Evolutionary conservation across 2,329 filamentous ascomycete genomes (phyloP).

Genomic region (Biscogniauxia sp.): DNA sequence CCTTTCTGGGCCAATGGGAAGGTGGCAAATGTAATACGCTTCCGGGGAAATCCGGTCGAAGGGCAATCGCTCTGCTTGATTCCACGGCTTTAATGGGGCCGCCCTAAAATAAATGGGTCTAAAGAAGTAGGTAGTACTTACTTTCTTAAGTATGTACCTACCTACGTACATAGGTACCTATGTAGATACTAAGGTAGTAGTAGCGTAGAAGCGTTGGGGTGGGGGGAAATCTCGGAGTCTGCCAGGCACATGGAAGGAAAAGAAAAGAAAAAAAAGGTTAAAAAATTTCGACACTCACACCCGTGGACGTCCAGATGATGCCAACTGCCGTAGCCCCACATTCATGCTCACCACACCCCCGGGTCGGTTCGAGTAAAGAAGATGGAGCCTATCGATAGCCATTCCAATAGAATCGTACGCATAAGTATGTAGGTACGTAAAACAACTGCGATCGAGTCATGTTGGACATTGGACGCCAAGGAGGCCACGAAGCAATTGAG

Average conservation of each 20-base stretch:
- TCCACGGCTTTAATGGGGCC: background rate
- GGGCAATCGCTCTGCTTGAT: background rate
- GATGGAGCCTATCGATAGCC: background rate
- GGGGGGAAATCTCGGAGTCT: background rate
- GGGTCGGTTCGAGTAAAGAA: background rate
- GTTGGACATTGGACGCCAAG: background rate
- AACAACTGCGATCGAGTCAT: background rate
- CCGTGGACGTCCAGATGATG: background rate
- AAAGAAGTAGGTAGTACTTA: background rate
- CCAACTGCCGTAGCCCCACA: background rate
- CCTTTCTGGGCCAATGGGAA: slow-evolving; percentile 39
- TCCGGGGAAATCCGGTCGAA: slow-evolving; percentile 26
- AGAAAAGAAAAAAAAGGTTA: background rate
- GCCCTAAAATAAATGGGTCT: background rate
- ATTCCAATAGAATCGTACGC: background rate
- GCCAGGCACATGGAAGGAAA: background rate
- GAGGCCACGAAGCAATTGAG: background rate
- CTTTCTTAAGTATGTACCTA: no score
- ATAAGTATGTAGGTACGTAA: no score
- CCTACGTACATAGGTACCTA: no score
- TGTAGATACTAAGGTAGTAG: no score
- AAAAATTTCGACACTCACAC: background rate
- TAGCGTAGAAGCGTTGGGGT: background rate
- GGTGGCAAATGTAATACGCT: slow-evolving; percentile 24
- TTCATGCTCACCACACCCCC: background rate